Conservation (phyloP, 2,329 filamentous ascomycete species). For the Fusarium clavum region DNA sequence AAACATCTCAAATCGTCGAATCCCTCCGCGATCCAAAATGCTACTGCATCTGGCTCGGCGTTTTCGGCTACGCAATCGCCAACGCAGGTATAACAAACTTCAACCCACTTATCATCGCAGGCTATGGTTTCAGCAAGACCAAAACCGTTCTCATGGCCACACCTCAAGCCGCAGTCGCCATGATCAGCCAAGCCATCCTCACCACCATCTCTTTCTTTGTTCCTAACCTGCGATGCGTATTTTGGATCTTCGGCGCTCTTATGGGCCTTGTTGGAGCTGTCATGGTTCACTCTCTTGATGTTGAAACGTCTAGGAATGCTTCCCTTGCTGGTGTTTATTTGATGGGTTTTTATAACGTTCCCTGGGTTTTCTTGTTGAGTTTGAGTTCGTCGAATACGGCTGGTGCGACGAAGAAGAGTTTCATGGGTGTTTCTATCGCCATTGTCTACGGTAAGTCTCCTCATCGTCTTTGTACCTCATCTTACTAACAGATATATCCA, state of each 20-base stretch:
- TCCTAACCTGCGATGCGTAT: slow-evolving; percentile 47
- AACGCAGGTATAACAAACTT: slow-evolving; percentile 76
- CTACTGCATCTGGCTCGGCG: slow-evolving; percentile 44
- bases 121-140: slow-evolving; percentile 52
- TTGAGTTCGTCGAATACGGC: slow-evolving; percentile 48
- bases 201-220: slow-evolving; percentile 45
- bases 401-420: slow-evolving; percentile 49
- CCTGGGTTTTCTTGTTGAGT: slow-evolving; percentile 47
- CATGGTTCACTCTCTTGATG: slow-evolving; percentile 44
- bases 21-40: slow-evolving; percentile 38
- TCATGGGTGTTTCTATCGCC: slow-evolving; percentile 46
- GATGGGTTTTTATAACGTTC: slow-evolving; percentile 51
- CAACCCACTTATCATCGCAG: slow-evolving; percentile 69
- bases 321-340: slow-evolving; percentile 49
- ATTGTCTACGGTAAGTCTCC: slow-evolving; percentile 40
- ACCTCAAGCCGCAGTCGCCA: slow-evolving; percentile 50
- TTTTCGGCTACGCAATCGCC: slow-evolving; percentile 72
- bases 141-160: slow-evolving; percentile 49
- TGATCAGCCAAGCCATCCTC: slow-evolving; percentile 42
- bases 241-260: slow-evolving; percentile 45
- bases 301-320: slow-evolving; percentile 31
- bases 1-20: slow-evolving; percentile 32
- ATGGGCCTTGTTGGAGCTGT: slow-evolving; percentile 44
- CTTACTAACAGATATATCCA: background rate
- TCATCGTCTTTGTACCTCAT: too few species aligned